phyloP scores from a whole-genome alignment of 1,139 yeast genomes.

The Diutina catenulata region DNA sequence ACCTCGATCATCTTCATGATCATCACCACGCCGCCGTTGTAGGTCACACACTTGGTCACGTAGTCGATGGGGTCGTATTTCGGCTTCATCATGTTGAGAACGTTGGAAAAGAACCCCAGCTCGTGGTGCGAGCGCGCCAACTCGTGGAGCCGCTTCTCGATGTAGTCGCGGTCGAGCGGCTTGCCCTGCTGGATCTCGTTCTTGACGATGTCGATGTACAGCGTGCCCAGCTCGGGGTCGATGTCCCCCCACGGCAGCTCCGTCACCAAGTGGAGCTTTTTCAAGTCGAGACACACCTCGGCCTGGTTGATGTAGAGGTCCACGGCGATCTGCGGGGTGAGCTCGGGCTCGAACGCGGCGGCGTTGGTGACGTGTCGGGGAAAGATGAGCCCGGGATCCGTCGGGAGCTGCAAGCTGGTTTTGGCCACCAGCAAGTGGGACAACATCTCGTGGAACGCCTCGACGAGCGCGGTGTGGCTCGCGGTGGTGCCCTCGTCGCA shows the following conservation, averaged over 20 bases:
- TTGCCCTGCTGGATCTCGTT: constrained; percentile 20
- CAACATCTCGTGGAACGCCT: constrained; percentile 17
- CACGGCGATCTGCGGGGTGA: constrained; percentile 21
- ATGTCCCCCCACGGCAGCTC: constrained; percentile 34
- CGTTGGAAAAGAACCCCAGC: background rate
- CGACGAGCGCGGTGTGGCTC: constrained; percentile 13
- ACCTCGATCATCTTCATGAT: constrained; percentile 32
- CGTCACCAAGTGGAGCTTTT: constrained; percentile 23
- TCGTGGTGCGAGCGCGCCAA: constrained; percentile 7
- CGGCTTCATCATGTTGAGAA: constrained; percentile 14
- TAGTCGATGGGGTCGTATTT: constrained; percentile 29
- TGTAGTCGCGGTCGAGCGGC: background rate
- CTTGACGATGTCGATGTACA: constrained; percentile 29
- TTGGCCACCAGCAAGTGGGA: constrained; percentile 23
- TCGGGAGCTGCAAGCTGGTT: constrained; percentile 27
- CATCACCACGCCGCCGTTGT: constrained; percentile 30
- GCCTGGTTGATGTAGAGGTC: constrained; percentile 35
- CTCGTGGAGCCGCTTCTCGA: constrained; percentile 9
- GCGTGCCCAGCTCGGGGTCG: constrained; percentile 20
- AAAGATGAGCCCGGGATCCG: constrained; percentile 30
- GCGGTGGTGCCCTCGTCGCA: constrained; percentile 7
- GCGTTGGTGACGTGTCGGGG: constrained; percentile 22
- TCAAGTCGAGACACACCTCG: constrained; percentile 32
- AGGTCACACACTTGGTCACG: constrained; percentile 33
- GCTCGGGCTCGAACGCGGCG: constrained; percentile 21